Evolutionary conservation across 2,329 filamentous ascomycete genomes (phyloP), one percentile per base, ranked within the genome.

Genomic region (Calonectria pauciramosa): DNA sequence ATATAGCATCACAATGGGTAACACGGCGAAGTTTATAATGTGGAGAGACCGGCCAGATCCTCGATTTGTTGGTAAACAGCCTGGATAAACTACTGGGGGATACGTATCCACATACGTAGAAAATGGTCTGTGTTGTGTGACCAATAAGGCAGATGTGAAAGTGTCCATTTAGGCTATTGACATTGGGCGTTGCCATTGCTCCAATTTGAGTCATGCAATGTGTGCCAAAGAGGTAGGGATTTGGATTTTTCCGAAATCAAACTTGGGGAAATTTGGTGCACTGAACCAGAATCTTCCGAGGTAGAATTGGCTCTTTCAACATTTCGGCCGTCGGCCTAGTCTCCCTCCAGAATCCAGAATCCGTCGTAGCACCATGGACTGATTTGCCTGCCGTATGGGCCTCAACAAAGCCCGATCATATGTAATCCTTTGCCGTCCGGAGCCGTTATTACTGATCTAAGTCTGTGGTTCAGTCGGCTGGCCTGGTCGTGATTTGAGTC

Each of bases 21-120:
- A 76, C 71, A 89, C 87, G 70, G 89, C 79, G 72, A 92, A 91
- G 4, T 86, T 90, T n/a, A 89, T 84, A 49, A 90, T 83, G 4
- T 90, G 85, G 0, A 91, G 0, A 91, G 89, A 84, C 90, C 90
- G 92, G 36, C 84, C 87, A 72, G 91, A 89, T 0, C 85, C 84
- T 13, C 91, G 76, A 0, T 72, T 71, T 0, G 85, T 81, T 67
- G 88, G 87, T 23, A 91, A 7, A 82, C 79, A 92, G 83, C 72
- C 87, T 86, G 68, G 86, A 88, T 54, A 89, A 20, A 0, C 82
- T 81, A 20, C 89, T 85, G 0, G 90, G 90, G 52, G 90, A 88
- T 38, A 91, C 81, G 52, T 63, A 47, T 38, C 56, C 59, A 38
- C n/a, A 47, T 23, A n/a, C 23, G 44, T 4, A 13, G n/a, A 23